Evolutionary conservation across 495 filamentous ascomycete species (phyloP), one percentile per base, ranked within the genome.

Genomic region (Bathelium albidoporum): DNA sequence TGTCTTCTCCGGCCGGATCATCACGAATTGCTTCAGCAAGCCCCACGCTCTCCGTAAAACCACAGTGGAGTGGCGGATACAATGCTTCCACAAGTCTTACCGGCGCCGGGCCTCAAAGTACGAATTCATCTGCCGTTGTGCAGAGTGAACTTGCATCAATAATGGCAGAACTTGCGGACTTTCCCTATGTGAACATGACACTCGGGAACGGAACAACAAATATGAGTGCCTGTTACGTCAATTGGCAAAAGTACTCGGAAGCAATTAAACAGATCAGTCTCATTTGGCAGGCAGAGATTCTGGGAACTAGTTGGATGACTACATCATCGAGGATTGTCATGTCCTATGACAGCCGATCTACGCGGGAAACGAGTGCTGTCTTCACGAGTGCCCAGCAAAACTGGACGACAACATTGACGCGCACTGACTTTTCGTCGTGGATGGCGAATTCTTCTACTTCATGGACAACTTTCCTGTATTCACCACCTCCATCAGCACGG

Each of bases 391-490:
- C 49, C 29, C 22, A 29, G 24, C 49, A 55, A 55, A 55, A 55
- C 29, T 55, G 49, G 49, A 55, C 22, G 20, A 55, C 49, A 10
- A 55, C 49, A 9, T 55, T 55, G 49, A 55, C 49, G 20, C 49
- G 49, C 2, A 55, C 49, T 28, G 49, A 55, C 16, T 55, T 28
- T 55, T 55, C 49, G 49, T 55, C 49, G 10, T 55, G 49, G 49
- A 24, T 24, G 16, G 49, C 49, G 29, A 55, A 55, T 20, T 28
- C 29, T 24, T 55, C 49, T 9, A 55, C 49, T 9, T 55, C 49
- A 29, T 55, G 49, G 49, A 28, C 49, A 55, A 55, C 49, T 11
- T 55, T 55, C 20, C 22, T 28, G 2, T 28, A 16, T 16, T 55
- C 24, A 55, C 49, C 9, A 55, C 49, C 22, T 9, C 5, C 5